These are phyloP conservation scores for Penicillium bialowiezense DNA, from an alignment of 495 filamentous ascomycete genomes.

Conservation along the genomic window DNA sequence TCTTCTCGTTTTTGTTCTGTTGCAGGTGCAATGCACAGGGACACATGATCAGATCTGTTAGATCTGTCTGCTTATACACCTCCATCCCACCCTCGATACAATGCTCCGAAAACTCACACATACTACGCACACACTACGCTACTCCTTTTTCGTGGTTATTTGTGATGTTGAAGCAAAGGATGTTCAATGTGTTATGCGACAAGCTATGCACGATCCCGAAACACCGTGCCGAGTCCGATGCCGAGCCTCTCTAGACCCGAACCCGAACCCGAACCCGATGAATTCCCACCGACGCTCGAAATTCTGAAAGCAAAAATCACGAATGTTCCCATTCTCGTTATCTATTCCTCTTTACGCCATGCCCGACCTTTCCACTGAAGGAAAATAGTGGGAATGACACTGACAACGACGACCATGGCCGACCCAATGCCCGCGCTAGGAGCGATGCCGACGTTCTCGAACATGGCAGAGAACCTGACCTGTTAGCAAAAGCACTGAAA, in stretches of 20 bases:
- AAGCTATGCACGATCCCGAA: constrained; percentile 10
- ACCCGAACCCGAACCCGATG: constrained; percentile 5
- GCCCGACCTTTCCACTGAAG: constrained; percentile 27
- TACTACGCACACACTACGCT: too few relatives aligned
- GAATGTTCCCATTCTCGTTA: neutral
- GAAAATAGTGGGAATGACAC: constrained; percentile 36
- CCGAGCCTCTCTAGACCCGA: constrained; percentile 4
- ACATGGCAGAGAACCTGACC: constrained; percentile 42
- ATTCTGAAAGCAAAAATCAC: neutral
- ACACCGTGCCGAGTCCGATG: neutral
- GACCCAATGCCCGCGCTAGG: constrained; percentile 35
- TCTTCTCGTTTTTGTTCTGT: too few relatives aligned
- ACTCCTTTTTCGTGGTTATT: too few relatives aligned
- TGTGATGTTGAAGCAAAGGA: too few relatives aligned
- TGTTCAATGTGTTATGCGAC: neutral
- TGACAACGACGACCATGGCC: constrained; percentile 32
- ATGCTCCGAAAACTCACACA: too few relatives aligned
- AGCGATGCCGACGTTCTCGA: constrained; percentile 39
- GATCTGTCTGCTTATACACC: neutral
- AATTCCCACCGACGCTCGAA: neutral
- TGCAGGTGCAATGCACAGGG: too few relatives aligned
- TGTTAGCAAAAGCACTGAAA: constrained; percentile 5
- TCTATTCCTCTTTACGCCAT: constrained; percentile 19
- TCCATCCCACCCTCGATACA: neutral
- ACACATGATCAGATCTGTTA: too few relatives aligned